Evolutionary conservation across 208 protist species (phyloP), one percentile per base, ranked within the genome.

Genomic region (Acanthamoeba quina): DNA sequence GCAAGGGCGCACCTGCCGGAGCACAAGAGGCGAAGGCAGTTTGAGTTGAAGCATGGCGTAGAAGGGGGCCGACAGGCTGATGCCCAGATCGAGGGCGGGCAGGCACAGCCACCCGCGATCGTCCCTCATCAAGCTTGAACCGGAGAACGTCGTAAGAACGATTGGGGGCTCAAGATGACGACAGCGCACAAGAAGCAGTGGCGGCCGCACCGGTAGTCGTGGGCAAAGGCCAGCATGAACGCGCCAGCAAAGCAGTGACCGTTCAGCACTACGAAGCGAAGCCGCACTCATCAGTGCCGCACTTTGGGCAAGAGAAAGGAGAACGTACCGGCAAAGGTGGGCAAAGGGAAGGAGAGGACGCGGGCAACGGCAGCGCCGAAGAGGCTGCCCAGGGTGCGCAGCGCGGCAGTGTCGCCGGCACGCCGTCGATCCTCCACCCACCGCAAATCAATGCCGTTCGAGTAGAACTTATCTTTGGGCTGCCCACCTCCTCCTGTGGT

Each of bases 51-150:
- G 80, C 54, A 88, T 66, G 24, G 24, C 34, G 29, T 88, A 88
- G 54, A 88, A 88, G 24, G 80, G 52, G 0, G 54, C 47, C 47
- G 85, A 11, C 26, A 91, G 58, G 54, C 26, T 44, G 41, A 91
- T 74, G 56, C 60, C 58, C 85, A 91, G 64, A 34, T 91, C 85
- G 19, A 91, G 29, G 11, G 85, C 85, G 13, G 85, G 85, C n/a
- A 91, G 64, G 31, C 85, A 91, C 85, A 91, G 52, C 85, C 85
- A 91, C 29, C 80, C 80, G 13, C 80, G 47, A 24, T 88, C 80
- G 29, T 52, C 80, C 37, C 31, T 7, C 68, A 76, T 76, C 29
- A 76, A n/a, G 13, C 64, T 70, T n/a, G n/a, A n/a, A 19, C 10
- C 9, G 1, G 1, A 31, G 64, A 66, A 66, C 60, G 6, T 29